Evolutionary conservation across 306 rosid genomes (phyloP), one percentile per base, ranked within the genome.

Genomic region (Parietaria judaica): DNA sequence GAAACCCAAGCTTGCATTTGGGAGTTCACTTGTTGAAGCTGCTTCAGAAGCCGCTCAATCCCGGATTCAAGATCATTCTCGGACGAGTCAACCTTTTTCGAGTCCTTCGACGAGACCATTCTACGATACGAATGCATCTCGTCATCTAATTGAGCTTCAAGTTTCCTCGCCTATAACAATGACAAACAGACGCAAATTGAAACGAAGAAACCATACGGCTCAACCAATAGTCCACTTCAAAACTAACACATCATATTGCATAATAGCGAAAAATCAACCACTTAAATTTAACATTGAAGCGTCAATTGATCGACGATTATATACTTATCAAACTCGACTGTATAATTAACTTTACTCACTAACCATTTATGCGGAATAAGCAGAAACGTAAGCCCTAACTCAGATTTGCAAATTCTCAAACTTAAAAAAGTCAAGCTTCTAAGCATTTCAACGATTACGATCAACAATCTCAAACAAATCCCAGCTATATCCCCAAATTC

Each of bases 1-100:
- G 99, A 86, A 41, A 88, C 99, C 99, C 88, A 94, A 57, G 94
- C 87, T 65, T 88, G 97, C 99, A 94, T 94, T 77, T 89, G 99
- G n/a, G 80, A 71, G 75, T 94, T 94, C 68, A 88, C 91, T 81
- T 82, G 99, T 75, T 94, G 95, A 48, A 94, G 95, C 76, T 94
- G 94, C 70, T 84, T 88, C 51, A 89, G 63, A 64, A 89, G 66
- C 60, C 73, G 75, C 39, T 94, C 95, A 64, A 94, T 84, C 81
- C 78, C 87, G 23, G 94, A 79, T 72, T 88, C 95, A 65, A 86
- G 68, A 76, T 86, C 94, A 74, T 77, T 81, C 70, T 79, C 91
- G 4, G 78, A 50, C 36, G 74, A 63, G 41, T 84, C 94, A 73
- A 61, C 74, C 79, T 89, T 84, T 17, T 76, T 54, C 46, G 99